Conservation (phyloP, 768 basidiomycete genomes). For the Lenzites betulinus region DNA sequence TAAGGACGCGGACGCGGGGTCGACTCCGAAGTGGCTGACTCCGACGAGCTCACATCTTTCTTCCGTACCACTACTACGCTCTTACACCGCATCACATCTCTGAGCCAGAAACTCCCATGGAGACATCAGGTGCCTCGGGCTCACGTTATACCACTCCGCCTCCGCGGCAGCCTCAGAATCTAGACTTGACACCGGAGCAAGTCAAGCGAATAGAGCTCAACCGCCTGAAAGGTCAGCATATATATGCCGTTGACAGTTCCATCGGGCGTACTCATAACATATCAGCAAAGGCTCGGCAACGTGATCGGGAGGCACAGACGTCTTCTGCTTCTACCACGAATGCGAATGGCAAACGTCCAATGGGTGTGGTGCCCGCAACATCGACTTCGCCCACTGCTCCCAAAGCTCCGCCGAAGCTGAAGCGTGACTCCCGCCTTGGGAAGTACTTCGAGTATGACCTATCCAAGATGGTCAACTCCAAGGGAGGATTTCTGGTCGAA, state of each 20-base stretch:
- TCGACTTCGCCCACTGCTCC: constrained; percentile 63
- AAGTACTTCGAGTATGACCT: constrained; percentile 97
- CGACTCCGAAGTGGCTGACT: constrained; percentile 5
- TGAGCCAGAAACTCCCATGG: neutral
- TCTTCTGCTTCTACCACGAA: constrained; percentile 55
- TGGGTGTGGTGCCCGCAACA: constrained; percentile 55
- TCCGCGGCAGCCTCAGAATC: constrained; percentile 25
- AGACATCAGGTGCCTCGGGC: constrained; percentile 8
- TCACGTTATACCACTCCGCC: constrained; percentile 41
- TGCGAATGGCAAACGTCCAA: constrained; percentile 74
- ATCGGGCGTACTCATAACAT: constrained; percentile 1
- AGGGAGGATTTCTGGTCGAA: constrained; percentile 93
- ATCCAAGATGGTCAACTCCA: constrained; percentile 94
- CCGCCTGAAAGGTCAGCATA: constrained; percentile 63
- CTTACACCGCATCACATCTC: neutral
- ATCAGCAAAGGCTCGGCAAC: constrained; percentile 74
- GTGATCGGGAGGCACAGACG: constrained; percentile 59
- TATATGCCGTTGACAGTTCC: neutral
- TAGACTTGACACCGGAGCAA: constrained; percentile 62
- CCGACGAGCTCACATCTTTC: neutral
- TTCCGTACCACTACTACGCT: too few relatives aligned
- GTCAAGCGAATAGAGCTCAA: constrained; percentile 76
- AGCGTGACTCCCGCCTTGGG: constrained; percentile 78
- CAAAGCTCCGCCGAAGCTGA: constrained; percentile 52
- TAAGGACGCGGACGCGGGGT: neutral